Percentiles rank a stretch among this genome's conserved stretches.
phyloP scores from a whole-genome alignment of 306 rosid genomes.

The Prunus salicina region DNA sequence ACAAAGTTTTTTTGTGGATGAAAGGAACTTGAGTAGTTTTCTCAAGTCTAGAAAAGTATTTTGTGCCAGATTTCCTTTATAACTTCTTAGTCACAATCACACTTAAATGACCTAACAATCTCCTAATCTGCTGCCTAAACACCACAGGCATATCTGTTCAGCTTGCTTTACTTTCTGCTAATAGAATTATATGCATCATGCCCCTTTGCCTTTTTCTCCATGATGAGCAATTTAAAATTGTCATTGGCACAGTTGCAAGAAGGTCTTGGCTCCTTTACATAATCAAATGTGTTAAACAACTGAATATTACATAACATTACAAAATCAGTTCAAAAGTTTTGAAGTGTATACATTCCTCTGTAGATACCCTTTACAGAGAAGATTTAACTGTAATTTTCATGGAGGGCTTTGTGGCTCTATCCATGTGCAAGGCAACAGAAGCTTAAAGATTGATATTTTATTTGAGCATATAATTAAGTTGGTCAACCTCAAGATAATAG shows the following conservation, averaged over 20 bases:
- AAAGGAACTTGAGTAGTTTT: neutral
- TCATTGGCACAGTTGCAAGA: neutral
- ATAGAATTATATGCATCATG: neutral
- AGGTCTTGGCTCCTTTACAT: neutral
- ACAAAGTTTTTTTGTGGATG: slow-evolving; percentile 1
- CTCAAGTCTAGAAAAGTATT: neutral
- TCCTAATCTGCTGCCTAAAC: neutral
- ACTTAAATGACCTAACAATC: neutral
- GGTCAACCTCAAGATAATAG: slow-evolving; percentile 40
- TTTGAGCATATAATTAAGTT: neutral
- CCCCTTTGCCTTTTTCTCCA: neutral
- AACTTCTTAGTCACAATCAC: neutral
- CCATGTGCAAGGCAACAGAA: slow-evolving; percentile 51
- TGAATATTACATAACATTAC: neutral
- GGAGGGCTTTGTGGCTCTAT: slow-evolving; percentile 22
- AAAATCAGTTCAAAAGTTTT: slow-evolving; percentile 11
- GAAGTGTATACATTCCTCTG: slow-evolving; percentile 15
- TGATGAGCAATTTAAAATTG: neutral
- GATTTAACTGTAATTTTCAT: slow-evolving; percentile 24
- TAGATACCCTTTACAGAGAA: slow-evolving; percentile 28
- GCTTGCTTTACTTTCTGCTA: neutral
- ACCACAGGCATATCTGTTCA: neutral
- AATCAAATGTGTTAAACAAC: neutral
- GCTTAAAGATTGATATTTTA: slow-evolving; percentile 11
- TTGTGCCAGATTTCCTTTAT: neutral